A percentile compares a stretch with the other conserved stretches of the same genome.
Evolutionary conservation across 441 rosid species (phyloP).

Genomic region (Populus trichocarpa): DNA sequence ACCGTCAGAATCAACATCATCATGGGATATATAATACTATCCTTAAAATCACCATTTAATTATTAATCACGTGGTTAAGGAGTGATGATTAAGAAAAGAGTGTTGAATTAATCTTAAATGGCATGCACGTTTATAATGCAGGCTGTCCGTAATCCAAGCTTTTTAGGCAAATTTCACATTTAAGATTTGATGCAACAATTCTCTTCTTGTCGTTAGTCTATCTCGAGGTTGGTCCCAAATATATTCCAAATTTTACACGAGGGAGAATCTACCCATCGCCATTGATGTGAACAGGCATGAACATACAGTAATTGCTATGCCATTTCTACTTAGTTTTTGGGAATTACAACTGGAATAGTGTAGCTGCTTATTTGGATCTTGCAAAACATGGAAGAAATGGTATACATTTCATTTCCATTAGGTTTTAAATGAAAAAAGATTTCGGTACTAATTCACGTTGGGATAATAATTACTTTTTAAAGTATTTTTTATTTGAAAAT

Average conservation of each 20-base stretch:
- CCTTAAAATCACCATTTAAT: background rate
- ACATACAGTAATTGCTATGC: background rate
- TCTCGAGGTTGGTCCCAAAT: background rate
- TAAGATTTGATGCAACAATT: background rate
- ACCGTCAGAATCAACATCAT: background rate
- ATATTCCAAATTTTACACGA: background rate
- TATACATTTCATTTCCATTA: too few relatives aligned
- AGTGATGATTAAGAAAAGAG: background rate
- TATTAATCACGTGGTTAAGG: background rate
- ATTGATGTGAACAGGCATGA: background rate
- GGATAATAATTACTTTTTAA: accelerated
- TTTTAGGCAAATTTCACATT: background rate
- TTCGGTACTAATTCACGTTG: accelerated
- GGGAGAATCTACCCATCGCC: background rate
- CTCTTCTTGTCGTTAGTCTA: background rate
- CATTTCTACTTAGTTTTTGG: too few relatives aligned
- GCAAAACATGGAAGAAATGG: too few relatives aligned
- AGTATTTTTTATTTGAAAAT: too few relatives aligned
- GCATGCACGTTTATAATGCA: background rate
- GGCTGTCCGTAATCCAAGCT: background rate
- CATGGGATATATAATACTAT: background rate
- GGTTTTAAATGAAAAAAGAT: too few relatives aligned
- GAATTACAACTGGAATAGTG: too few relatives aligned
- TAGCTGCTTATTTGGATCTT: too few relatives aligned
- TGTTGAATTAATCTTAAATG: background rate